Conservation (phyloP, 2,329 filamentous ascomycete genomes). For the Helotiales sp. region DNA sequence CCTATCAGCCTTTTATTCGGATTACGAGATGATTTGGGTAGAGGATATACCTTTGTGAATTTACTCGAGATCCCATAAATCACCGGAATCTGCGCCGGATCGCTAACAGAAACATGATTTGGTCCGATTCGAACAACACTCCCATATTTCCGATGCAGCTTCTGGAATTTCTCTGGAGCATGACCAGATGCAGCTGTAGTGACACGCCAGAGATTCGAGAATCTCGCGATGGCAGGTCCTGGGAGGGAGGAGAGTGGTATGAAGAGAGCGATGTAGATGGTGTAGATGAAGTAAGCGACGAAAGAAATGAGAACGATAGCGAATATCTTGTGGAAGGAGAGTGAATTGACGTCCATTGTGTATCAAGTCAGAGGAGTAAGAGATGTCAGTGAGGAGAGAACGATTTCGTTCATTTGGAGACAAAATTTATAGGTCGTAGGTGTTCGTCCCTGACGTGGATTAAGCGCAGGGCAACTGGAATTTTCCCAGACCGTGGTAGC, state of each 20-base stretch:
- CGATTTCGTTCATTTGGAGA: too few relatives aligned
- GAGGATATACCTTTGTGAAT: conserved; percentile 18
- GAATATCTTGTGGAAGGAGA: neutral
- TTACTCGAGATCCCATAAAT: conserved; percentile 17
- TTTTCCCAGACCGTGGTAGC: too few relatives aligned
- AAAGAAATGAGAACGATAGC: neutral
- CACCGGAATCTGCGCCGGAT: conserved; percentile 12
- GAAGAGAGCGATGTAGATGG: neutral
- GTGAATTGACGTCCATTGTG: too few relatives aligned
- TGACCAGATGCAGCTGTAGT: neutral
- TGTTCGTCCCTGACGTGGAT: too few relatives aligned
- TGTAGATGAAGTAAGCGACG: neutral
- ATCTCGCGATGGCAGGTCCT: conserved; percentile 9
- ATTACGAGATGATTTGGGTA: too few relatives aligned
- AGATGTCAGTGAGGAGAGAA: too few relatives aligned
- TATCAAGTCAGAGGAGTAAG: too few relatives aligned
- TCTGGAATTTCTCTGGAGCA: neutral
- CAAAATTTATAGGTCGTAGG: too few relatives aligned
- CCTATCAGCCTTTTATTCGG: neutral
- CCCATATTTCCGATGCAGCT: conserved; percentile 17
- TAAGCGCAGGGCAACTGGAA: too few relatives aligned
- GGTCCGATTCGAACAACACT: conserved; percentile 21
- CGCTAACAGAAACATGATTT: conserved; percentile 20
- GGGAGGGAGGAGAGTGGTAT: neutral
- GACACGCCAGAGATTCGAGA: neutral